Base-by-base conservation (phyloP, 148 eudicot species). In the Agrostemma githago region DNA sequence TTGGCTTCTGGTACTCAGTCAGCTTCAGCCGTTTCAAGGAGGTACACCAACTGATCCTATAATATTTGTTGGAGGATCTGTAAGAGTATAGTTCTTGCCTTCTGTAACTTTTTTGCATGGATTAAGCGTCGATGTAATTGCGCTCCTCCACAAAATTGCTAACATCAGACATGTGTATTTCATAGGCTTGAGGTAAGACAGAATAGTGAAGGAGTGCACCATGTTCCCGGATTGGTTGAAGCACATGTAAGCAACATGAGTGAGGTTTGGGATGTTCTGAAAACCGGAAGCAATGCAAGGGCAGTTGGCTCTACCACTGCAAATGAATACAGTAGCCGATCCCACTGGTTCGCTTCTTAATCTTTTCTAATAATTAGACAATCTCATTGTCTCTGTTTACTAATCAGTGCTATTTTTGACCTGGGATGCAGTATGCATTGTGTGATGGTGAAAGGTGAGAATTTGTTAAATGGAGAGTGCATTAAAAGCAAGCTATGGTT, bases 291-390 rank as follows among this genome's bases (percentile, higher is more conserved):
- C 76, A 89, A 89, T 70, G 90, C 85, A 62, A 87, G 98, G 81
- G 96, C 96, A 46, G 93, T 95, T 84, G 97, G 97, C 66, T 85
- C 97, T 57, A 95, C 98, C 17, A 88, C 83, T 83, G 91, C 96
- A 53, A 95, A 95, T 75, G 98, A 95, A 79, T 89, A 90, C 76
- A 95, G 98, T 70, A 95, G 98, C 86, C 89, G 98, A 46, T 95
- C 98, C 59, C 98, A 95, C 74, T 95, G 98, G 98, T 94, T 62
- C 3, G 88, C 77, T 68, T 77, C 43, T 16, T 3, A 39, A 26
- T 19, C 56, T 73, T 46, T 48, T 34, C 58, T 38, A 42, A 63
- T 58, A 59, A 7, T 26, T 26, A 26, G 34, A 26, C 40, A 12
- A 61, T 26, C 43, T 59, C 46, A 40, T 17, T 56, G 15, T 44